phyloP scores from a whole-genome alignment of 768 basidiomycete genomes.

The Rubroboletus satanas region DNA sequence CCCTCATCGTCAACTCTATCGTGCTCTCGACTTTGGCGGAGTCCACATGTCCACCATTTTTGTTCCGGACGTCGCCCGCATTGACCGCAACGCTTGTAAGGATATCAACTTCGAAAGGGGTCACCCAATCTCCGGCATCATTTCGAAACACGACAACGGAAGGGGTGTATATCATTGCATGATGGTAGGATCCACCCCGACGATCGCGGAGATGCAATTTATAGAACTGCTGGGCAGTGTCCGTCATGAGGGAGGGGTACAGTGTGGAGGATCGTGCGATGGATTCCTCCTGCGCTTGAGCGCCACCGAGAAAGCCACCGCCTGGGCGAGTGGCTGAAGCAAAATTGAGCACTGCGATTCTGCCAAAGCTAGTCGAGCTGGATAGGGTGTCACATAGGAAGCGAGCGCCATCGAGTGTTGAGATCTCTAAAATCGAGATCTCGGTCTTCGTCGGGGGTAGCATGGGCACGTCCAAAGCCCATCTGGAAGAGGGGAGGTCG shows the following conservation, averaged over 20 bases:
- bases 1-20: slow-evolving; percentile 59
- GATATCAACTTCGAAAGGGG: slow-evolving; percentile 60
- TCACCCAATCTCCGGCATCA: slow-evolving; percentile 53
- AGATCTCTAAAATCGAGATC: slow-evolving; percentile 54
- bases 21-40: slow-evolving; percentile 24
- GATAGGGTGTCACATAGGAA: slow-evolving; percentile 27
- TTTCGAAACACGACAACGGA: slow-evolving; percentile 58
- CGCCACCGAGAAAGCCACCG: slow-evolving; percentile 70
- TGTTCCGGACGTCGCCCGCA: slow-evolving; percentile 47
- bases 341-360: slow-evolving; percentile 69
- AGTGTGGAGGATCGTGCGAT: slow-evolving; percentile 74
- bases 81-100: slow-evolving; percentile 76
- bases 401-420: slow-evolving; percentile 62
- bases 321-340: slow-evolving; percentile 74
- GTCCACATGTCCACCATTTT: slow-evolving; percentile 7
- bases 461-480: slow-evolving; percentile 32
- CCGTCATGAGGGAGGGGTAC: slow-evolving; percentile 56
- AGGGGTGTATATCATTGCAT: slow-evolving; percentile 76
- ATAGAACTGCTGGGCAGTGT: slow-evolving; percentile 58
- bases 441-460: slow-evolving; percentile 22
- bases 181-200: slow-evolving; percentile 62
- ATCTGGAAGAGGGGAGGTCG: slow-evolving; percentile 44
- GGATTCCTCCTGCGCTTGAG: slow-evolving; percentile 78
- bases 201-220: slow-evolving; percentile 47
- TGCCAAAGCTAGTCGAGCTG: slow-evolving; percentile 18